Base-by-base conservation (phyloP, 2,329 filamentous ascomycete species). In the Teratosphaeria zuluensis region DNA sequence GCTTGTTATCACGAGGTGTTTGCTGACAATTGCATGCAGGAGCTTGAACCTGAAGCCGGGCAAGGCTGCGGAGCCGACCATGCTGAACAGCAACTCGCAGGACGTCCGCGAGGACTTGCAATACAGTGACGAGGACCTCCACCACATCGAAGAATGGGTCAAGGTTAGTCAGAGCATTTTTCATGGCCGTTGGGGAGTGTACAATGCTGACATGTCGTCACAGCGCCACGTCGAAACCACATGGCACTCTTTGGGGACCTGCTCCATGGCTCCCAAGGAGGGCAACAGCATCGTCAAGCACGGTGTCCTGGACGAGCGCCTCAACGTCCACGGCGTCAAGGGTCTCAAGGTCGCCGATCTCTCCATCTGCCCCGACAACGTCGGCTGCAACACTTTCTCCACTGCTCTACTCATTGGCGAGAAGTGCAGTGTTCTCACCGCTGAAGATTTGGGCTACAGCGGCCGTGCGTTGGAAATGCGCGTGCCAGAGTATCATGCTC, bases 251-350 rank as follows among this genome's bases (percentile, higher is more conserved):
- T 76, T 84, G 12, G 65, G 81, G 46, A 90, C 87, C 1, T 90
- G 87, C 75, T 88, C 84, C 56, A 91, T 91, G 86, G 87, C 86
- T 0, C 88, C 88, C 4, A 80, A 76, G 61, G 82, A 90, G 68
- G 88, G 89, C 60, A 92, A 90, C 77, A 85, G 82, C 67, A 89
- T 92, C 68, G 87, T 91, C 72, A 89, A 88, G 76, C 86, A 90
- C 67, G 88, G 88, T 60, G 88, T 91, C 0, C 75, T 91, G 42
- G 88, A 91, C 69, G 86, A 89, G 73, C 82, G 87, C 60, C 80
- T 91, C 58, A 90, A 90, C 65, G 87, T 91, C 2, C 86, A 90
- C 69, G 88, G 87, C 56, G 86, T 90, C 64, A 81, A 89, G 77
- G 84, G 85, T 16, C 80, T 91, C 66, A 90, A 90, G 80, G 87